These are phyloP conservation scores for Paracoccidioides lutzii DNA, from an alignment of 2,329 filamentous ascomycete genomes.

Conservation along the genomic window DNA sequence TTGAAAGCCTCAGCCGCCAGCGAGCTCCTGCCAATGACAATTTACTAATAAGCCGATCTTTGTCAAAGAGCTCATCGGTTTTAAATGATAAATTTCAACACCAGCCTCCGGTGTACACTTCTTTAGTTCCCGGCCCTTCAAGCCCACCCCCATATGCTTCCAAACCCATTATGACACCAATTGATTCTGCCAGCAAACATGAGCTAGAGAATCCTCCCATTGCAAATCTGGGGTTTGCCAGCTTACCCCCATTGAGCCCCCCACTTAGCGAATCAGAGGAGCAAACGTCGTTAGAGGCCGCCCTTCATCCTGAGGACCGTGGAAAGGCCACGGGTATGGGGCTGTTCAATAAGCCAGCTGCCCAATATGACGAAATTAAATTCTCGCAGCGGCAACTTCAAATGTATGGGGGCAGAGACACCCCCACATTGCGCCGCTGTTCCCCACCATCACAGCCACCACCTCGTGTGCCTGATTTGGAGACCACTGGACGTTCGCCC, in stretches of 20 bases:
- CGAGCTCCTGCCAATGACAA: conserved; percentile 44
- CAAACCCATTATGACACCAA: conserved; percentile 26
- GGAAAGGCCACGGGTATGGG: conserved; percentile 70
- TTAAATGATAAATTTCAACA: conserved; percentile 40
- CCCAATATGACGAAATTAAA: conserved; percentile 71
- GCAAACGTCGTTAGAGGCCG: conserved; percentile 43
- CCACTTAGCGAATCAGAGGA: conserved; percentile 62
- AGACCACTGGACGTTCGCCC: conserved; percentile 17
- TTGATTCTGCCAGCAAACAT: conserved; percentile 25
- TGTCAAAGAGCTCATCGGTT: conserved; percentile 51
- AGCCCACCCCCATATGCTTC: conserved; percentile 33
- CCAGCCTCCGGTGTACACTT: conserved; percentile 19
- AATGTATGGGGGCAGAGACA: conserved; percentile 62
- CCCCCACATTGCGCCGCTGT: conserved; percentile 34
- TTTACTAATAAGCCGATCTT: conserved; percentile 33
- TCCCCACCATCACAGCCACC: conserved; percentile 5
- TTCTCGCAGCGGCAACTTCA: conserved; percentile 72
- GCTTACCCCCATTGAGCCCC: conserved; percentile 50
- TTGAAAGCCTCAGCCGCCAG: conserved; percentile 64
- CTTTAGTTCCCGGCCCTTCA: conserved; percentile 18
- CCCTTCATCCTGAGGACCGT: conserved; percentile 60
- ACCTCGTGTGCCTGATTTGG: conserved; percentile 8
- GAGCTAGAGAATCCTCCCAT: conserved; percentile 19
- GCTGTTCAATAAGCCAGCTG: conserved; percentile 57
- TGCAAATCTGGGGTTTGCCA: conserved; percentile 20